Base-by-base conservation (phyloP, 768 basidiomycete species). In the Dentipellis fragilis region DNA sequence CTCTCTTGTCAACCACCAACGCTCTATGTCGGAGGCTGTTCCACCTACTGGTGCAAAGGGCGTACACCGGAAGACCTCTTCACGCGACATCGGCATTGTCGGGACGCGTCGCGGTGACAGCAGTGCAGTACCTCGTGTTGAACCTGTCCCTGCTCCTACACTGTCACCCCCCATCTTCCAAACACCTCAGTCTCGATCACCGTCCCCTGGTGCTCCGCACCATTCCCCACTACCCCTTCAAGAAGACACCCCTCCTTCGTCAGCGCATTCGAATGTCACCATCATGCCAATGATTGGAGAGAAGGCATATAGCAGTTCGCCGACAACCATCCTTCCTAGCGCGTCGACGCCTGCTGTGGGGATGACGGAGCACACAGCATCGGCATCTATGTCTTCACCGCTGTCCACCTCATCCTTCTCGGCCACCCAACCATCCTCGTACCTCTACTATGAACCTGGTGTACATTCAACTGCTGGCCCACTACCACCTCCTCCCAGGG, bases 401-500 rank as follows among this genome's bases (percentile, higher is more conserved):
- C n/a, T 45, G 14, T 19, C 42, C 42, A n/a, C 42, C 7, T 22
- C 40, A 9, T 14, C 47, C n/a, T 5, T 51, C 1, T 2, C 55
- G 10, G 12, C 58, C 7, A 9, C 39, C 1, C 39, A 48, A n/a
- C 58, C 64, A 17, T 71, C 75, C 10, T 66, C 76, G 8, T 85
- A 80, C 65, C 68, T 83, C 53, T 69, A 75, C 62, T 86, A 87
- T 63, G 77, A 85, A 57, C 83, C 84, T 49, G 85, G 80, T 50
- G 62, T 84, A 1, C 84, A 89, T 68, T 75, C 85, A 7, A 87
- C 78, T 21, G 87, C 86, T 42, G 84, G 85, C 4, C 87, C 87
- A 49, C 73, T 86, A 57, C 86, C 87, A 29, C 79, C 80, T 35
- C 86, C 85, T 9, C 85, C 87, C 2, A 73, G 81, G 56, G 76